These are phyloP conservation scores for Torulaspora indica DNA, from an alignment of 805 yeast species.

Conservation along the genomic window DNA sequence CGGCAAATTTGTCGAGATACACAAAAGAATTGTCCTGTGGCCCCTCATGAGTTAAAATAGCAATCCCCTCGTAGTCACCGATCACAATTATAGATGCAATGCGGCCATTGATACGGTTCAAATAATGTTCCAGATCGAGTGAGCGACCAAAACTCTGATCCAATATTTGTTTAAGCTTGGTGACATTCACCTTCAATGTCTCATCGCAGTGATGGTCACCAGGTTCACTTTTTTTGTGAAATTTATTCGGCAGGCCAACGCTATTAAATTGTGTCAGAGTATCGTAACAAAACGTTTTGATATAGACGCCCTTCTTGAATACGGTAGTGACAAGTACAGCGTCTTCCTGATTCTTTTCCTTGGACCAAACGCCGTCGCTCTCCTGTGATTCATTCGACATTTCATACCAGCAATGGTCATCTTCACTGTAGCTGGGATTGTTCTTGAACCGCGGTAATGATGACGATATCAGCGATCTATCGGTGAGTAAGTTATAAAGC, in stretches of 20 bases:
- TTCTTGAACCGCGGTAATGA: slow-evolving; percentile 67
- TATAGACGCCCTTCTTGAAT: slow-evolving; percentile 62
- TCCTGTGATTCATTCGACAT: slow-evolving; percentile 9
- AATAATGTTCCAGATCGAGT: slow-evolving; percentile 62
- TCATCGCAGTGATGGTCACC: background rate
- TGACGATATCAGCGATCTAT: slow-evolving; percentile 83
- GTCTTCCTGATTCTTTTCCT: slow-evolving; percentile 12
- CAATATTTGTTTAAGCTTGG: slow-evolving; percentile 55
- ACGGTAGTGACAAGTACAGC: slow-evolving; percentile 57
- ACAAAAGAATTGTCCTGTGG: slow-evolving; percentile 45
- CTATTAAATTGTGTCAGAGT: slow-evolving; percentile 23
- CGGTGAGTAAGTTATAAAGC: slow-evolving; percentile 84
- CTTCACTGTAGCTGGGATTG: slow-evolving; percentile 15
- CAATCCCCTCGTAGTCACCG: slow-evolving; percentile 95
- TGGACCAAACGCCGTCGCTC: slow-evolving; percentile 2
- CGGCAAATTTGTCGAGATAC: slow-evolving; percentile 92
- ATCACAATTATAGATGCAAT: slow-evolving; percentile 78
- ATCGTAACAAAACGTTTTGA: slow-evolving; percentile 28
- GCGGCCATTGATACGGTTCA: slow-evolving; percentile 56
- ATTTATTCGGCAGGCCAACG: slow-evolving; percentile 27
- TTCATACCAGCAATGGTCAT: slow-evolving; percentile 24
- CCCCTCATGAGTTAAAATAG: slow-evolving; percentile 82
- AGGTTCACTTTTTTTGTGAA: background rate
- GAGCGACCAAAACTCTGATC: slow-evolving; percentile 73
- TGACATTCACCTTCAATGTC: slow-evolving; percentile 44